Base-by-base conservation (phyloP, 208 protist species). In the Novymonas esmeraldas region DNA sequence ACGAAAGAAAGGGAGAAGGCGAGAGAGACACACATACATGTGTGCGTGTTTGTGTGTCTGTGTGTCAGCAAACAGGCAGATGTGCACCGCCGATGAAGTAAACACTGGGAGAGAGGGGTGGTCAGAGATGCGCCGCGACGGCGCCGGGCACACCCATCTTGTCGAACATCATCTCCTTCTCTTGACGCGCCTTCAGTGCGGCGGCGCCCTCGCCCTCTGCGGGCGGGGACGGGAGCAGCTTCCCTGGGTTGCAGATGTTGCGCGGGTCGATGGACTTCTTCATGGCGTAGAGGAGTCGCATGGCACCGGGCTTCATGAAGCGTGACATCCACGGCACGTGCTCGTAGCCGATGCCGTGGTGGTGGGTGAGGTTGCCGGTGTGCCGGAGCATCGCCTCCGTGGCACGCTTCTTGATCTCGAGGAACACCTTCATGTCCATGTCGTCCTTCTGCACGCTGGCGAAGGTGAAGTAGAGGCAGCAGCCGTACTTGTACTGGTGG, bases 401-500 rank as follows among this genome's bases (percentile, higher is more conserved):
- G 54, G 93, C 93, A 29, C 87, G 83, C 29, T 77, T 80, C 69
- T 97, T 95, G 70, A 94, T 93, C 60, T 87, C 59, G 7, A 97
- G 68, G 62, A 97, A 97, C 6, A 87, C 80, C 69, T 93, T 93
- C 71, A 97, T 80, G 64, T 97, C 93, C 42, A 90, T 90, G 44
- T 95, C 90, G 65, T 94, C 93, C 38, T 48, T 62, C 75, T 97
- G 93, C 52, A 18, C 63, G 31, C 90, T 89, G 39, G 90, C 89
- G 52, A 95, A 97, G 50, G 93, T 97, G 72, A 96, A 97, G 76
- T 97, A 97, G 33, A 97, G 87, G 73, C 93, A 97, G 76, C 89
- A 95, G 60, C 93, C 93, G 70, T 87, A 90, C 60, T 84, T 82
- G 76, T 97, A 97, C 78, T 97, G 93, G 56, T 97, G 93, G 5